A percentile compares a stretch with the other conserved stretches of the same genome.
Conservation (phyloP, 768 basidiomycete genomes). For the Udeniomyces megalosporus region DNA sequence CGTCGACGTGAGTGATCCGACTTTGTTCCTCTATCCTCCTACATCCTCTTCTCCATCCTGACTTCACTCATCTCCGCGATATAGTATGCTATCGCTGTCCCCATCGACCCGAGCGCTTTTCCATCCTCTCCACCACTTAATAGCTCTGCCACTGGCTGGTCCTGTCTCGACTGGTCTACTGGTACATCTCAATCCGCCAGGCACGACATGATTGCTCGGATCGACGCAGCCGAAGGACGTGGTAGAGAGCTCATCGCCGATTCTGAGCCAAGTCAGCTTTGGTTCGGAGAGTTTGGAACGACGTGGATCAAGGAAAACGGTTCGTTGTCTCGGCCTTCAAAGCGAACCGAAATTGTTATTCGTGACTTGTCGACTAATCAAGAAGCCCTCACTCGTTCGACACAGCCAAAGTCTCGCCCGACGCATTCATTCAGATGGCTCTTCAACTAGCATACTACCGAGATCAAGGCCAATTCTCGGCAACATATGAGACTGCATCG, state of each 20-base stretch:
- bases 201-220: conserved; percentile 31
- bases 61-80: too few species aligned
- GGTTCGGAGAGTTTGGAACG: conserved; percentile 65
- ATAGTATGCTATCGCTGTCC: conserved; percentile 59
- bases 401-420: conserved; percentile 48
- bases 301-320: conserved; percentile 70
- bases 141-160: conserved; percentile 32
- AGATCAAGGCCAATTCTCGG: conserved; percentile 57
- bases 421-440: conserved; percentile 80
- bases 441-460: conserved; percentile 82
- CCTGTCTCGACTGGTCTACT: conserved; percentile 55
- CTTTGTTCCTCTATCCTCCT: neutral
- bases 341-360: too few species aligned
- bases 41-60: too few species aligned
- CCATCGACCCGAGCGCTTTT: conserved; percentile 42
- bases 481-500: conserved; percentile 83
- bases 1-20: conserved; percentile 35
- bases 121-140: conserved; percentile 15
- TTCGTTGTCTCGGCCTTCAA: too few species aligned
- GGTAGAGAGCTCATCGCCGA: conserved; percentile 49
- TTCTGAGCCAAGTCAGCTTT: conserved; percentile 68
- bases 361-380: too few species aligned
- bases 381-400: too few species aligned
- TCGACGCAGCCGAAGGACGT: conserved; percentile 41
- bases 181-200: conserved; percentile 36